These are phyloP conservation scores for Boletus sp. DNA, from an alignment of 1,284 basidiomycete genomes.

Conservation along the genomic window DNA sequence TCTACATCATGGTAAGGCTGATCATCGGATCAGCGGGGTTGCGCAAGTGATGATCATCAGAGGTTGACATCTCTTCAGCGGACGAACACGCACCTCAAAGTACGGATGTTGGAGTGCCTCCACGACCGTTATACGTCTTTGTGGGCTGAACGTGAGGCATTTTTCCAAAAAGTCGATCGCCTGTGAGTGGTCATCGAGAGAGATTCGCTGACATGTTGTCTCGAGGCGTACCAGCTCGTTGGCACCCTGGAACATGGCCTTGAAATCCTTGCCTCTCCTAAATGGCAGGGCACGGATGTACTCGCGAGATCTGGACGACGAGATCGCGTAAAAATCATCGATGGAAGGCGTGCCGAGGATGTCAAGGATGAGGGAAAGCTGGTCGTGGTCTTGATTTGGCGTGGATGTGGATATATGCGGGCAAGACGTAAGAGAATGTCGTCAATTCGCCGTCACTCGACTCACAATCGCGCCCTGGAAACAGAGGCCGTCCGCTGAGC, in stretches of 20 bases:
- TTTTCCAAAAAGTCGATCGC: slow-evolving; percentile 91
- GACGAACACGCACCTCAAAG: slow-evolving; percentile 60
- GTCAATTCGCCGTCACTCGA: slow-evolving; percentile 1
- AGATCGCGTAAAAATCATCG: slow-evolving; percentile 94
- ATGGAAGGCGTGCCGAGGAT: slow-evolving; percentile 89
- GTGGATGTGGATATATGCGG: slow-evolving; percentile 1
- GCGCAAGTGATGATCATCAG: neutral
- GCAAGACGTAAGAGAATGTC: neutral
- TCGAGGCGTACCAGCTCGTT: slow-evolving; percentile 65
- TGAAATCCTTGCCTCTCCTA: slow-evolving; percentile 82
- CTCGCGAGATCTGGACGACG: slow-evolving; percentile 82
- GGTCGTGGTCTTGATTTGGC: slow-evolving; percentile 70
- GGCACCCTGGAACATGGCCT: slow-evolving; percentile 76
- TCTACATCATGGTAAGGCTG: slow-evolving; percentile 84
- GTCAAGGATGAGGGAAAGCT: slow-evolving; percentile 86
- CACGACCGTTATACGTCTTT: slow-evolving; percentile 86
- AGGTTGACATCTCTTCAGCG: neutral
- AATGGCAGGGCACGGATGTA: slow-evolving; percentile 95
- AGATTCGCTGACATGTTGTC: neutral
- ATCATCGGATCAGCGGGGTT: neutral
- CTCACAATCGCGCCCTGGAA: slow-evolving; percentile 85
- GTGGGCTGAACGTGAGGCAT: slow-evolving; percentile 92
- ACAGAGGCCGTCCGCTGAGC: slow-evolving; percentile 88
- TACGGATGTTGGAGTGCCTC: slow-evolving; percentile 94
- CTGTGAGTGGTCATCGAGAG: slow-evolving; percentile 24